Evolutionary conservation across 306 rosid genomes (phyloP).

Genomic region (Canavalia gladiata): DNA sequence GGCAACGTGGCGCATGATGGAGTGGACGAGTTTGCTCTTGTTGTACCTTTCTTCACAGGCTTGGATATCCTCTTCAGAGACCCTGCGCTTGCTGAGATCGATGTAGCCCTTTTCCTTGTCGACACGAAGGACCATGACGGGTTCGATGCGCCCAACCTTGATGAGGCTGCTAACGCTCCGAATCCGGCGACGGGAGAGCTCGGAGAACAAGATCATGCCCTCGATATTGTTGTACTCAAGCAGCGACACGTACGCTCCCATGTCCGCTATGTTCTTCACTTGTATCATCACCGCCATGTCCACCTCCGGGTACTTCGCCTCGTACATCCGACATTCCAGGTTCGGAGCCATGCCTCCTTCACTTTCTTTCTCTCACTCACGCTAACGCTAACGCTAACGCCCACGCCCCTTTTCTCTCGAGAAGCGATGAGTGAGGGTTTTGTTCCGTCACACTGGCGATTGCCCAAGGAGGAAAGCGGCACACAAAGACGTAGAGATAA

Average conservation of each 20-base stretch:
- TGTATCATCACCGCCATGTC: conserved; percentile 99
- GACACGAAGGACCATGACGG: conserved; percentile 95
- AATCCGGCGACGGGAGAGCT: conserved; percentile 98
- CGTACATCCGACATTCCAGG: conserved; percentile 96
- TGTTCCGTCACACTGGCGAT: neutral
- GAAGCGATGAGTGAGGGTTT: conserved; percentile 5
- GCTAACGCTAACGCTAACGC: neutral
- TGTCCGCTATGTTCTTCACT: conserved; percentile 96
- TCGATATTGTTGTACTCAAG: conserved; percentile 97
- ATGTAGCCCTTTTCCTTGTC: conserved; percentile 96
- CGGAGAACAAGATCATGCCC: conserved; percentile 96
- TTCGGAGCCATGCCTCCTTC: conserved; percentile 55
- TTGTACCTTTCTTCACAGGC: conserved; percentile 94
- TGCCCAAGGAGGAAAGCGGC: neutral
- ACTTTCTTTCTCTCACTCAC: neutral
- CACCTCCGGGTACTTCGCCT: conserved; percentile 88
- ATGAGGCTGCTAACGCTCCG: conserved; percentile 89
- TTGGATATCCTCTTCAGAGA: conserved; percentile 90
- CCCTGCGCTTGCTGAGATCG: conserved; percentile 94
- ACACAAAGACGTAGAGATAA: neutral
- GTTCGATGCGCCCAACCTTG: conserved; percentile 94
- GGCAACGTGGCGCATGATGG: conserved; percentile 96
- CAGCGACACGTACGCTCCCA: conserved; percentile 98
- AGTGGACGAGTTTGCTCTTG: conserved; percentile 98
- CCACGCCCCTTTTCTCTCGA: neutral